phyloP scores from a whole-genome alignment of 2,329 filamentous ascomycete genomes.

The Tolypocladium paradoxum region DNA sequence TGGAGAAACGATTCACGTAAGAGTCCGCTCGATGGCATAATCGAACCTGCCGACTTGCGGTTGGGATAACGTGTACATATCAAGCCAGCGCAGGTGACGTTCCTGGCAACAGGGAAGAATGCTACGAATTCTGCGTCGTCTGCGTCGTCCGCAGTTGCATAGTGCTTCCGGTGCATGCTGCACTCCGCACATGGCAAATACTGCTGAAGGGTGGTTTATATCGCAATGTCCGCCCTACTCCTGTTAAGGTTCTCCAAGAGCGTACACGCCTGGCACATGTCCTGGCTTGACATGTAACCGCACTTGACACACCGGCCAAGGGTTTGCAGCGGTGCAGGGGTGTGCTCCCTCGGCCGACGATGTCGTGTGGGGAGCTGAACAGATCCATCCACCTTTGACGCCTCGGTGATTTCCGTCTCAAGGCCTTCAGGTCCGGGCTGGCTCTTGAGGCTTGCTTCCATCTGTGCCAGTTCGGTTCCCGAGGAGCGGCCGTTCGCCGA shows the following conservation, averaged over 20 bases:
- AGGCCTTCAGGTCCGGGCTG: conserved; percentile 10
- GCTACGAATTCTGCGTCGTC: neutral
- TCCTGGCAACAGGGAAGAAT: neutral
- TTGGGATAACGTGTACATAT: conserved; percentile 9
- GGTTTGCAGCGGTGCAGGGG: conserved; percentile 47
- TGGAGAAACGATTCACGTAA: conserved; percentile 43
- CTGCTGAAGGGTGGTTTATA: conserved; percentile 33
- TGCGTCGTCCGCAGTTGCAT: neutral
- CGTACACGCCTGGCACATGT: conserved; percentile 86
- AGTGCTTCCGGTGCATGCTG: neutral
- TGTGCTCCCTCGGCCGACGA: conserved; percentile 15
- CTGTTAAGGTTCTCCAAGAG: conserved; percentile 88
- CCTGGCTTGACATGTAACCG: conserved; percentile 92
- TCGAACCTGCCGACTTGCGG: neutral
- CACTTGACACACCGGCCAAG: conserved; percentile 79
- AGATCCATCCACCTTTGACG: conserved; percentile 11
- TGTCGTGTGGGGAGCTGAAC: conserved; percentile 24
- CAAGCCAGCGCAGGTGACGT: conserved; percentile 2
- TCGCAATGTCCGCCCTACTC: conserved; percentile 48
- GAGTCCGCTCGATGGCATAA: neutral
- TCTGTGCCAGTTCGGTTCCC: conserved; percentile 69
- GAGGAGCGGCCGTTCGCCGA: conserved; percentile 48
- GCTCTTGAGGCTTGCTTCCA: conserved; percentile 47
- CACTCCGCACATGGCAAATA: neutral
- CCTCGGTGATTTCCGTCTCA: conserved; percentile 21